These are phyloP conservation scores for Phytopythium boreale DNA, from an alignment of 352 stramenopile species.

Conservation along the genomic window DNA sequence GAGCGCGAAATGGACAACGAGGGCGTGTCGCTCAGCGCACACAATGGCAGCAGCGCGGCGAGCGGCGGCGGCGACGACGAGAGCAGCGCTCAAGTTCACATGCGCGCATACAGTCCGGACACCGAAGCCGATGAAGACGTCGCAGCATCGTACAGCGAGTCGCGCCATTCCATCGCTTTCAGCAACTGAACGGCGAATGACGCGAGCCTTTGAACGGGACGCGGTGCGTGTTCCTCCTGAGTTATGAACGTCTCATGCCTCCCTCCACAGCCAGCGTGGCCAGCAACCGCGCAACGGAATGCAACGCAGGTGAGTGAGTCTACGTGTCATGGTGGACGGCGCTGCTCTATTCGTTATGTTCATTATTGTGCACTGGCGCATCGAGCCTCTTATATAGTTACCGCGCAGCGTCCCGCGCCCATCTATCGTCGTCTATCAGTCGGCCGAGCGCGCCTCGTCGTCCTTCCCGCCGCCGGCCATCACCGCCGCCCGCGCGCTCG, in stretches of 20 bases:
- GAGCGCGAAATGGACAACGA: constrained; percentile 25
- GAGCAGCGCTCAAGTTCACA: background rate
- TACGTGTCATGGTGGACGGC: background rate
- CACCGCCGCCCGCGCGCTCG: background rate
- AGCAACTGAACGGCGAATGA: background rate
- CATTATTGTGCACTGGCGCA: background rate
- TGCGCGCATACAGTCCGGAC: no score
- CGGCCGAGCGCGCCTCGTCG: constrained; percentile 39
- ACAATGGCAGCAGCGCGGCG: background rate
- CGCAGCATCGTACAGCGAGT: background rate
- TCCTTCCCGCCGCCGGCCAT: constrained; percentile 35
- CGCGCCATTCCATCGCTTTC: background rate
- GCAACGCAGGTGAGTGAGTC: background rate
- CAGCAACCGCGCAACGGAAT: background rate
- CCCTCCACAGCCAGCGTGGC: background rate
- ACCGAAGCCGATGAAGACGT: background rate
- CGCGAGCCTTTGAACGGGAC: background rate
- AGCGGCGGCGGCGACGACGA: background rate
- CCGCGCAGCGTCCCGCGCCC: background rate
- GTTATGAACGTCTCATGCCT: background rate
- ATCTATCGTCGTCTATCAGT: constrained; percentile 16
- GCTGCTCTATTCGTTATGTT: background rate
- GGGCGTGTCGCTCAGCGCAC: background rate
- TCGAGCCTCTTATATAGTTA: constrained; percentile 1
- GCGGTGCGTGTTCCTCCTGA: background rate